phyloP scores from a whole-genome alignment of 1,284 basidiomycete genomes.

The Puccinia polysora region DNA sequence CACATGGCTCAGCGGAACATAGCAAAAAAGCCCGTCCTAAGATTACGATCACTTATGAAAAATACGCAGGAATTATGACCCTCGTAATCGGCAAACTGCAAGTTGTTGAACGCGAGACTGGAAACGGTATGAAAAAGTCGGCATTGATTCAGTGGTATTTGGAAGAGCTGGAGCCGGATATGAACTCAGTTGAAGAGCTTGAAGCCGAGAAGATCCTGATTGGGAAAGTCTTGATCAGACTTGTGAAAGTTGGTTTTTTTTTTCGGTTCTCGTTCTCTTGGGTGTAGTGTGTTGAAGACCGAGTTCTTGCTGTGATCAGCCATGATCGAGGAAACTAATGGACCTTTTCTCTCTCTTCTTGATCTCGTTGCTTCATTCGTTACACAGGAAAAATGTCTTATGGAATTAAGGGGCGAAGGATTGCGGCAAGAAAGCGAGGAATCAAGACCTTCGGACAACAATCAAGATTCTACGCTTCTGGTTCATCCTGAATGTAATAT shows the following conservation, averaged over 20 bases:
- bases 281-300: not conserved
- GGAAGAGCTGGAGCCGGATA: conserved; percentile 75
- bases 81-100: conserved; percentile 78
- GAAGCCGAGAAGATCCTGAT: conserved; percentile 87
- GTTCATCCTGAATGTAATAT: conserved; percentile 43
- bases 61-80: conserved; percentile 84
- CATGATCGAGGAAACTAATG: not conserved
- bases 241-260: conserved; percentile 71
- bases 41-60: conserved; percentile 90
- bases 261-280: not conserved
- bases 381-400: conserved; percentile 72
- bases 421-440: conserved; percentile 33
- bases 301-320: too few species aligned
- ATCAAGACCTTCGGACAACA: not conserved
- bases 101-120: conserved; percentile 70
- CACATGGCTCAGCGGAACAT: not conserved
- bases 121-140: conserved; percentile 74
- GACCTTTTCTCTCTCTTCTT: not conserved
- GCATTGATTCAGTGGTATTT: conserved; percentile 96
- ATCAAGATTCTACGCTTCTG: conserved; percentile 11
- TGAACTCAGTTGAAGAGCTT: conserved; percentile 80
- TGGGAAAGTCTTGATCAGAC: conserved; percentile 77
- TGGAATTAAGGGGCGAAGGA: conserved; percentile 72
- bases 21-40: conserved; percentile 60
- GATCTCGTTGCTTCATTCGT: not conserved